A percentile compares a stretch with the other conserved stretches of the same genome.
Conservation (phyloP, 176 grass and related monocot genomes). For the Oryza glumipatula region DNA sequence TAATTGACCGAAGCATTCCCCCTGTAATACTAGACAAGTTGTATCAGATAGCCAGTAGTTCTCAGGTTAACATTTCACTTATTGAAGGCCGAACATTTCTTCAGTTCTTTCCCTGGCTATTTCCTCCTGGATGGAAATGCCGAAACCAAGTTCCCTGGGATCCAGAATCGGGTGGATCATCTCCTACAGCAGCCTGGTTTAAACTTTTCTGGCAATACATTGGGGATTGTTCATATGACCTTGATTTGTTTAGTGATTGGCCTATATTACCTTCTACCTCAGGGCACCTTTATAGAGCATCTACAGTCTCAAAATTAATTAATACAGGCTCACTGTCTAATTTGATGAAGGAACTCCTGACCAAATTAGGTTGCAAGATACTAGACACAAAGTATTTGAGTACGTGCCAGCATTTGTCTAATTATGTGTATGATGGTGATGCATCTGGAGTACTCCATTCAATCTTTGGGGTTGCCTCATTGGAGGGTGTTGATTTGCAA, state of each 20-base stretch:
- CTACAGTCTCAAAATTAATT: slow-evolving; percentile 70
- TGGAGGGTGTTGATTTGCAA: slow-evolving; percentile 56
- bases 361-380: slow-evolving; percentile 89
- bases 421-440: slow-evolving; percentile 75
- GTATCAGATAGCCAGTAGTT: slow-evolving; percentile 65
- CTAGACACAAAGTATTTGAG: slow-evolving; percentile 64
- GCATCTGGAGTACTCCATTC: slow-evolving; percentile 74
- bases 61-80: slow-evolving; percentile 64
- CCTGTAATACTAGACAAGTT: slow-evolving; percentile 60
- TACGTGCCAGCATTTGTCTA: slow-evolving; percentile 63
- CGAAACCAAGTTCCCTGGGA: slow-evolving; percentile 80
- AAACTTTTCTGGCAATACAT: slow-evolving; percentile 95
- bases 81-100: slow-evolving; percentile 72
- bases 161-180: slow-evolving; percentile 52
- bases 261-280: slow-evolving; percentile 92
- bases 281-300: slow-evolving; percentile 77
- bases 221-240: slow-evolving; percentile 61
- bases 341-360: slow-evolving; percentile 64
- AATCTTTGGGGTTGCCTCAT: slow-evolving; percentile 74
- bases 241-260: slow-evolving; percentile 84
- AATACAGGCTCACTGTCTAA: slow-evolving; percentile 69
- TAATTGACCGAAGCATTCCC: slow-evolving; percentile 82
- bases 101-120: slow-evolving; percentile 75
- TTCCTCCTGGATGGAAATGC: slow-evolving; percentile 85
- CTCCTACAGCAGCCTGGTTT: slow-evolving; percentile 76